These are phyloP conservation scores for Rhizopogon vulgaris DNA, from an alignment of 768 basidiomycete genomes.

Conservation along the genomic window DNA sequence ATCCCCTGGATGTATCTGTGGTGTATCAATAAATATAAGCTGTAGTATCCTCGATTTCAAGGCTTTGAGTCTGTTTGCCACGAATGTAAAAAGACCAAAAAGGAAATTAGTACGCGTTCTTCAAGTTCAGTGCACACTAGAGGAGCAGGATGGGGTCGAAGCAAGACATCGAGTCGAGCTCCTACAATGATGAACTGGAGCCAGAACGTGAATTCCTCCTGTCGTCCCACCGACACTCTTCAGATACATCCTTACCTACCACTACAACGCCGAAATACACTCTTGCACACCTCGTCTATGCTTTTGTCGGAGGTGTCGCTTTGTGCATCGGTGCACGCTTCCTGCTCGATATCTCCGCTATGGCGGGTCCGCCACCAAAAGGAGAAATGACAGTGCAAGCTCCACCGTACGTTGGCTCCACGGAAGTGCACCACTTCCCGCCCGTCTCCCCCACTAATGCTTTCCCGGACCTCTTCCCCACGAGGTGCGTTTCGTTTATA, in stretches of 20 bases:
- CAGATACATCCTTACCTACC: neutral
- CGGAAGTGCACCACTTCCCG: conserved; percentile 62
- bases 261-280: conserved; percentile 15
- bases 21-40: too few relatives aligned
- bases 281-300: conserved; percentile 33
- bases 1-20: too few relatives aligned
- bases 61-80: too few relatives aligned
- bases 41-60: too few relatives aligned
- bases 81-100: too few relatives aligned
- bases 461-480: conserved; percentile 68
- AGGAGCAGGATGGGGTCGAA: neutral
- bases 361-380: conserved; percentile 23
- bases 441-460: conserved; percentile 70
- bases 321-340: conserved; percentile 46
- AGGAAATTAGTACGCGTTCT: too few relatives aligned
- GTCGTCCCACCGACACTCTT: neutral
- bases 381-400: conserved; percentile 35
- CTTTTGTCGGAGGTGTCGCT: conserved; percentile 50
- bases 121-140: too few relatives aligned
- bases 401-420: conserved; percentile 67
- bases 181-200: neutral
- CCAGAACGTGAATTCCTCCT: neutral
- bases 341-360: conserved; percentile 35
- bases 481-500: conserved; percentile 27
- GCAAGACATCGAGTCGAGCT: neutral